A percentile compares a stretch with the other conserved stretches of the same genome.
phyloP scores from a whole-genome alignment of 805 yeast genomes.

The Kregervanrija delftensis region DNA sequence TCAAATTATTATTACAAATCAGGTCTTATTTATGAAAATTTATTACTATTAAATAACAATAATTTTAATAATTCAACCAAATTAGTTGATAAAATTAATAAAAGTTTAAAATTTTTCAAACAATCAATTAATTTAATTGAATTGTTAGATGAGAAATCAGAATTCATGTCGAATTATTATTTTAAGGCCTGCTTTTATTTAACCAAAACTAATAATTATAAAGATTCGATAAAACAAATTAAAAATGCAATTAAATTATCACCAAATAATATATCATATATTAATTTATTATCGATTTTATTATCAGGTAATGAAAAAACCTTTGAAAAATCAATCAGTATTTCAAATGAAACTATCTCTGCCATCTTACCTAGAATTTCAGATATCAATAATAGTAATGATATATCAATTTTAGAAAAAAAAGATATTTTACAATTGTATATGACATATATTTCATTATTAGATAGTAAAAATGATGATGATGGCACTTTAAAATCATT shows the following conservation, averaged over 20 bases:
- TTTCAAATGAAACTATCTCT: constrained; percentile 36
- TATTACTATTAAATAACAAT: background rate
- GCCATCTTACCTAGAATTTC: no score
- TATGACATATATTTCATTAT: constrained; percentile 65
- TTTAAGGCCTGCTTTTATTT: constrained; percentile 44
- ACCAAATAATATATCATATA: constrained; percentile 52
- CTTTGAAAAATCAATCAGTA: constrained; percentile 24
- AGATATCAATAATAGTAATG: background rate
- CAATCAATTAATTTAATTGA: background rate
- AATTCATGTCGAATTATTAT: constrained; percentile 19
- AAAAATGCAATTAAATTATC: constrained; percentile 40
- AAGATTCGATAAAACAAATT: constrained; percentile 37
- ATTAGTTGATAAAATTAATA: no score
- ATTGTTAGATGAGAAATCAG: constrained; percentile 9
- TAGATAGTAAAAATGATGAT: constrained; percentile 34
- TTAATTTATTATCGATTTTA: constrained; percentile 64
- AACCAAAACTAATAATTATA: constrained; percentile 36
- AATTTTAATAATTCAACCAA: no score
- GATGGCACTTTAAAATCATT: constrained; percentile 23
- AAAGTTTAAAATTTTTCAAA: no score
- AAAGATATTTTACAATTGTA: constrained; percentile 60
- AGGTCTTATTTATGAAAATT: constrained; percentile 17
- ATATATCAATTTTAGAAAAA: constrained; percentile 19
- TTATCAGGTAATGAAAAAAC: constrained; percentile 54
- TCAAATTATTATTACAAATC: constrained; percentile 19